Conservation (phyloP, 2,329 filamentous ascomycete species). For the Gliomastix tumulicola region DNA sequence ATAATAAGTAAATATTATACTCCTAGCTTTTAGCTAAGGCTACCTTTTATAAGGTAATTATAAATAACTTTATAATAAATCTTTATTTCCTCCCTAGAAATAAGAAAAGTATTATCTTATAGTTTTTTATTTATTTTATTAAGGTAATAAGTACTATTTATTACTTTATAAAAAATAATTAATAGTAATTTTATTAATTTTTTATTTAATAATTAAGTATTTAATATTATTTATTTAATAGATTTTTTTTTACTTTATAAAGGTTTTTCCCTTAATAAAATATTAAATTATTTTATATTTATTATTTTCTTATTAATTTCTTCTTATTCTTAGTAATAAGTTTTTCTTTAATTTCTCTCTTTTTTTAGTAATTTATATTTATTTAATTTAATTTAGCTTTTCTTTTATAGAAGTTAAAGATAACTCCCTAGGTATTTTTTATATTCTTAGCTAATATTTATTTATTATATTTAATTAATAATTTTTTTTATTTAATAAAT, state of each 20-base stretch:
- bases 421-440: conserved; percentile 1
- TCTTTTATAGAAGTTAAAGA: neutral
- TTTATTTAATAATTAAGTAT: neutral
- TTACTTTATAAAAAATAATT: neutral
- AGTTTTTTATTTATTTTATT: conserved; percentile 1
- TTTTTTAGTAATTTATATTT: neutral
- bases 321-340: neutral
- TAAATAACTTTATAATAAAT: neutral
- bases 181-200: neutral
- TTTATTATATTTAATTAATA: conserved; percentile 1
- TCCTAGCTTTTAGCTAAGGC: neutral
- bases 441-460: conserved; percentile 1
- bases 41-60: neutral
- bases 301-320: neutral
- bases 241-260: neutral
- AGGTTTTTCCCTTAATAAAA: neutral
- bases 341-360: neutral
- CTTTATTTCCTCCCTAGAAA: too few relatives aligned
- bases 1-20: too few relatives aligned
- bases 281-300: neutral
- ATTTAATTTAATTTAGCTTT: too few relatives aligned
- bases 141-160: neutral
- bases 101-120: neutral
- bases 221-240: neutral
- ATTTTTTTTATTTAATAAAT: neutral